Conservation (phyloP, 2,329 filamentous ascomycete species). For the Penicillium griseofulvum region DNA sequence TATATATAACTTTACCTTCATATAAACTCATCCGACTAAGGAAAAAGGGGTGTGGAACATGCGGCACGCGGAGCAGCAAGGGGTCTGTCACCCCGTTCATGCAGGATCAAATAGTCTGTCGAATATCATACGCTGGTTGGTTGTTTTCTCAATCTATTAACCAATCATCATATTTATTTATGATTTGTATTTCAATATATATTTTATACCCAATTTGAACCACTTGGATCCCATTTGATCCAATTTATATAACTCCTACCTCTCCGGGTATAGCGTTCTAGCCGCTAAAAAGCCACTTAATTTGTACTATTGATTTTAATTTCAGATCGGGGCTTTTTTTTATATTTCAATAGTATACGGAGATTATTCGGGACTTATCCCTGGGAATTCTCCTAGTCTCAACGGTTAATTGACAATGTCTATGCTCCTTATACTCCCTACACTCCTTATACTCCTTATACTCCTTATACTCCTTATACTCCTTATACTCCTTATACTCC, state of each 20-base stretch:
- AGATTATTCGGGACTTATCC: slow-evolving; percentile 1
- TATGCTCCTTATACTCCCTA: neutral
- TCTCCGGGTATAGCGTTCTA: neutral
- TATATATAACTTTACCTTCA: neutral
- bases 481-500: neutral
- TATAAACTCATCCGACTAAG: slow-evolving; percentile 2
- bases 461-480: neutral
- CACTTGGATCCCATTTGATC: too few species aligned
- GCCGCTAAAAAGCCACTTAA: neutral
- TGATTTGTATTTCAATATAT: neutral
- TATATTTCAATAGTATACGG: neutral
- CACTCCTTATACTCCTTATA: neutral
- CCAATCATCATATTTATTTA: neutral
- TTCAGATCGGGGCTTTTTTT: neutral
- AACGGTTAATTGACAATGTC: neutral
- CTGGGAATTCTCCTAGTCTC: slow-evolving; percentile 4
- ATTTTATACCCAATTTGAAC: too few species aligned
- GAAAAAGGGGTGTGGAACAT: slow-evolving; percentile 28
- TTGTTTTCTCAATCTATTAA: neutral
- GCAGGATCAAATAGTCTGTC: slow-evolving; percentile 23
- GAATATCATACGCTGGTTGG: neutral
- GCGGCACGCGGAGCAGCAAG: slow-evolving; percentile 35
- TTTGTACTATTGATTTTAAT: neutral
- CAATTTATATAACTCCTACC: slow-evolving; percentile 1
- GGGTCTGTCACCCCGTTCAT: slow-evolving; percentile 28